Percentiles rank a stretch among this genome's conserved stretches.
phyloP scores from a whole-genome alignment of 768 basidiomycete genomes.

The Rhizopogon sp. region DNA sequence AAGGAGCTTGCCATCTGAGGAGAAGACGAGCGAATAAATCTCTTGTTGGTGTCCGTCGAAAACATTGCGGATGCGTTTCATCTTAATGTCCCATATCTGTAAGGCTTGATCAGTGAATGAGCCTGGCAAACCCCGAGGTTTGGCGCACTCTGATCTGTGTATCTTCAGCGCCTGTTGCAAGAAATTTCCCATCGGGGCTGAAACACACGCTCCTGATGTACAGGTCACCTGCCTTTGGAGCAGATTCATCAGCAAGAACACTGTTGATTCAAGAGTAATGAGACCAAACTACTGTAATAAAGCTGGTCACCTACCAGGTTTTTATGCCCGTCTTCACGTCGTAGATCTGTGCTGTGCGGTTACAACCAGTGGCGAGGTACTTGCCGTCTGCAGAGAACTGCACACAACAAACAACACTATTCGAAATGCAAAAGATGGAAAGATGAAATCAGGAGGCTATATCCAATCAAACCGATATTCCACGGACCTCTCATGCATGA shows the following conservation, averaged over 20 bases:
- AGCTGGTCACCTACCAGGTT: conserved; percentile 57
- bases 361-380: conserved; percentile 51
- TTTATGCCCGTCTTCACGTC: conserved; percentile 84
- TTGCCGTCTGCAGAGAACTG: conserved; percentile 27
- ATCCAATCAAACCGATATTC: conserved; percentile 1
- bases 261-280: conserved; percentile 31
- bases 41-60: conserved; percentile 28
- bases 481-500: conserved; percentile 84
- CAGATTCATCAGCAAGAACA: conserved; percentile 70
- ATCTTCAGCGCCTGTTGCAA: conserved; percentile 31
- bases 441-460: not conserved
- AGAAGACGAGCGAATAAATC: conserved; percentile 33
- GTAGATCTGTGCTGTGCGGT: conserved; percentile 92
- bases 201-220: conserved; percentile 54
- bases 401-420: conserved; percentile 26
- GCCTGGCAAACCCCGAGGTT: not conserved
- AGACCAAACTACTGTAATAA: not conserved
- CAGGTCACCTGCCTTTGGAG: conserved; percentile 69
- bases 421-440: not conserved
- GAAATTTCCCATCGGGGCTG: conserved; percentile 25
- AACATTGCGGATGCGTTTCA: conserved; percentile 21
- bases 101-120: not conserved
- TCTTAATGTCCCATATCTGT: conserved; percentile 22
- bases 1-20: conserved; percentile 26
- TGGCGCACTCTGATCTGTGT: conserved; percentile 25